Base-by-base conservation (phyloP, 2,329 filamentous ascomycete species). In the Curvularia verruculosa region DNA sequence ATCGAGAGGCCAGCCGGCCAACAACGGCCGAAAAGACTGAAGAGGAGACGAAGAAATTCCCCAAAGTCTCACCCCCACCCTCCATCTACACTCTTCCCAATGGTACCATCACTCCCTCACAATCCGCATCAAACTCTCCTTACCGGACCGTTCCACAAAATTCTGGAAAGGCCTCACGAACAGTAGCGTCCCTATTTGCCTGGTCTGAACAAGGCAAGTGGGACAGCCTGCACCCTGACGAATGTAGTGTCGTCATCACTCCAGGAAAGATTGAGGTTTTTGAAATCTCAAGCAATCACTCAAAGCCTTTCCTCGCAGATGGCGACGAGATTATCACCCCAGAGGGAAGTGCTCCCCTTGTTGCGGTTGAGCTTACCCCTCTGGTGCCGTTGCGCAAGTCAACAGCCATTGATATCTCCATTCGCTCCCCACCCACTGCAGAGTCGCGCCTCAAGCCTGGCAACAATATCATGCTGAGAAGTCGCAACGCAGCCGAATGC, bases 331-430 rank as follows among this genome's bases (percentile, higher is more conserved):
- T 71, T 54, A 75, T 73, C 58, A 66, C 69, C 45, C 61, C 75
- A 56, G 65, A 68, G 62, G 61, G 65, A 60, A 67, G 70, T 63
- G 79, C 80, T 54, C 86, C 85, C 29, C 77, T 88, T 29, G 77
- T 88, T 58, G 90, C 89, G 5, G 85, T 97, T 31, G 92, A 96
- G 70, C 85, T 99, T 40, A 98, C 94, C 0, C 95, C 95, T 0
- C 82, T 96, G 36, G 94, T 98, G 7, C 89, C 93, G 65, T 87
- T 98, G 59, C 87, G 94, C 61, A 89, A 94, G 69, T 95, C 93
- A 68, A 99, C 92, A 21, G 91, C 90, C 3, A 85, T 99, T 29
- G 95, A 99, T 74, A 91, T 99, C 52, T 95, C 96, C 64, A 91
- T 99, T 63, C 89, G 92, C 48, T 97, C 94, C 6, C 91, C 91